phyloP scores from a whole-genome alignment of 345 rosid genomes.

The Citrus medica region DNA sequence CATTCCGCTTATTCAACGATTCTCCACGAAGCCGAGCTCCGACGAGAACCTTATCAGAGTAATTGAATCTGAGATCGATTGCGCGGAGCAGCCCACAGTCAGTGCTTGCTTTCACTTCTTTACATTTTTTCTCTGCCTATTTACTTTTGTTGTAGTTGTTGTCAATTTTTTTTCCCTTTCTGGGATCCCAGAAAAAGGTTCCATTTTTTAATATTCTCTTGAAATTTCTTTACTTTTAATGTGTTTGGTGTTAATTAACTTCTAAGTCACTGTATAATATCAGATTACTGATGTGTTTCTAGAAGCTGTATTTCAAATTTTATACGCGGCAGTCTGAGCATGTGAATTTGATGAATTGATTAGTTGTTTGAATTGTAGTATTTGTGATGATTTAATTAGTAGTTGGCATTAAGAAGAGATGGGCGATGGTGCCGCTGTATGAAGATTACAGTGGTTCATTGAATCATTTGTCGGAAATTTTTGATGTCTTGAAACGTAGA shows the following conservation, averaged over 20 bases:
- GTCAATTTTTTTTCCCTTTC: too few species aligned
- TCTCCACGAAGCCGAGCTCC: constrained; percentile 30
- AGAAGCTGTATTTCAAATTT: too few species aligned
- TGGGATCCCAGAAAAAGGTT: too few species aligned
- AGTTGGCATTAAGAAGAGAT: background rate
- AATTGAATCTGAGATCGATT: constrained; percentile 48
- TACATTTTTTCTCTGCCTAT: background rate
- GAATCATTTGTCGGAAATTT: background rate
- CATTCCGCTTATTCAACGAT: constrained; percentile 15
- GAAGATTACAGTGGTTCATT: background rate
- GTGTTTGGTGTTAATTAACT: background rate
- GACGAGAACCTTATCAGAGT: constrained; percentile 42
- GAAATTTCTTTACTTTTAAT: background rate
- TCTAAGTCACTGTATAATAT: background rate
- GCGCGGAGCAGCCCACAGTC: constrained; percentile 27
- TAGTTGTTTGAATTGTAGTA: background rate
- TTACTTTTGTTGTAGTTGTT: background rate
- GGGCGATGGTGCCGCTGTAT: background rate
- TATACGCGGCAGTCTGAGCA: background rate
- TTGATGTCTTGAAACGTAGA: background rate
- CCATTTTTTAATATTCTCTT: background rate
- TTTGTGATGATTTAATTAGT: background rate
- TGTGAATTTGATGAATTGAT: background rate
- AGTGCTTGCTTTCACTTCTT: background rate
- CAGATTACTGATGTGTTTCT: background rate